Conservation (phyloP, 768 basidiomycete genomes). For the Solioccasus polychromus region DNA sequence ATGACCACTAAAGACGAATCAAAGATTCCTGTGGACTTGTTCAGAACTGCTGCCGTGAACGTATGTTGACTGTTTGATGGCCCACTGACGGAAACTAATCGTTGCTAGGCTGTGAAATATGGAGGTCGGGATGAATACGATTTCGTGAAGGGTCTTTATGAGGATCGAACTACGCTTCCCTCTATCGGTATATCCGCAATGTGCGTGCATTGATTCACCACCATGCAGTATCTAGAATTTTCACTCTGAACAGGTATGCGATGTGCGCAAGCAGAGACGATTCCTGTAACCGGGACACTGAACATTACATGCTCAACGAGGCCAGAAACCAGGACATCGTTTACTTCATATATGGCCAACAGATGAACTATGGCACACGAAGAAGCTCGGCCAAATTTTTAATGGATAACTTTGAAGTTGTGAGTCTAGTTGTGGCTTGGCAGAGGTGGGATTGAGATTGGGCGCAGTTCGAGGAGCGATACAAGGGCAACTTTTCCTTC, state of each 20-base stretch:
- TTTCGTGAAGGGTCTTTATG: constrained; percentile 63
- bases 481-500: constrained; percentile 66
- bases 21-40: constrained; percentile 77
- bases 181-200: constrained; percentile 64
- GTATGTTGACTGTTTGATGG: constrained; percentile 35
- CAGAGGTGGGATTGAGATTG: background rate
- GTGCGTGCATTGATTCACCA: constrained; percentile 35
- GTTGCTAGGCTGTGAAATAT: constrained; percentile 60
- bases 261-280: constrained; percentile 60
- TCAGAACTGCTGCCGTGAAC: constrained; percentile 48
- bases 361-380: constrained; percentile 53
- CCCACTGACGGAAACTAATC: background rate
- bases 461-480: constrained; percentile 59
- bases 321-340: constrained; percentile 60
- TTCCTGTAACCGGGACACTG: constrained; percentile 57
- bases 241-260: constrained; percentile 45
- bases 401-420: constrained; percentile 63
- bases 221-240: background rate
- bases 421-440: constrained; percentile 40
- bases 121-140: constrained; percentile 77
- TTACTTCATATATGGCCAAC: constrained; percentile 61
- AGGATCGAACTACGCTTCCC: constrained; percentile 71
- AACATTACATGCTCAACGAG: constrained; percentile 54
- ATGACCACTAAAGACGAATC: constrained; percentile 72
- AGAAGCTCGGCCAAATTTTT: constrained; percentile 58